phyloP scores from a whole-genome alignment of 179 eudicot genomes.

The Carnegiea gigantea region DNA sequence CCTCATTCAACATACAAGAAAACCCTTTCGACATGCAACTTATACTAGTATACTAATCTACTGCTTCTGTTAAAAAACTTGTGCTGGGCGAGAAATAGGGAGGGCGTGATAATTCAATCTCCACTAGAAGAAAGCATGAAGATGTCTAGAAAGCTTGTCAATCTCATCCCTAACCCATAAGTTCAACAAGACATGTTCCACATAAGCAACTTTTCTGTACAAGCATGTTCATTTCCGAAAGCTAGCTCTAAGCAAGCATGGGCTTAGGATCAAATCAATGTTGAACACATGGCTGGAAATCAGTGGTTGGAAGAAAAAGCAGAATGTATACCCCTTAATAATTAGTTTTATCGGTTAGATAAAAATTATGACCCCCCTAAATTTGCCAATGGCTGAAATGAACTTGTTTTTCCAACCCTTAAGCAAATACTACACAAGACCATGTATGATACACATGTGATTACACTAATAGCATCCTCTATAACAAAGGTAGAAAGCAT shows the following conservation, averaged over 20 bases:
- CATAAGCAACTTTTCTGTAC: not conserved
- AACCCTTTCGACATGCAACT: slow-evolving; percentile 4
- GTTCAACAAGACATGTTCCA: not conserved
- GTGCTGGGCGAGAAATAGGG: not conserved
- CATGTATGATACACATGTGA: not conserved
- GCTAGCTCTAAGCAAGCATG: not conserved
- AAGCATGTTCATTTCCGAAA: not conserved
- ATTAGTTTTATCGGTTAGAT: no score
- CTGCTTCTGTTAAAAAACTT: not conserved
- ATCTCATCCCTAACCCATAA: slow-evolving; percentile 6
- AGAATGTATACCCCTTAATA: no score
- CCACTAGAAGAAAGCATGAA: not conserved
- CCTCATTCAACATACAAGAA: not conserved
- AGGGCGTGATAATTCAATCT: not conserved
- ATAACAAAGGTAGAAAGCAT: not conserved
- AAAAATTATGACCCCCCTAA: no score
- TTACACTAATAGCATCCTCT: not conserved
- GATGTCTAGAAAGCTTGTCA: not conserved
- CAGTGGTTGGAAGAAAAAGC: no score
- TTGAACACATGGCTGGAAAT: not conserved
- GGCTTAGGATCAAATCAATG: not conserved
- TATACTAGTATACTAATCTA: not conserved
- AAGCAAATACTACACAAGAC: no score
- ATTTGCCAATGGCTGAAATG: not conserved
- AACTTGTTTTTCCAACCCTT: not conserved